Evolutionary conservation across 352 stramenopile species (phyloP), one percentile per base, ranked within the genome.

Genomic region (Globisporangium paddicum): DNA sequence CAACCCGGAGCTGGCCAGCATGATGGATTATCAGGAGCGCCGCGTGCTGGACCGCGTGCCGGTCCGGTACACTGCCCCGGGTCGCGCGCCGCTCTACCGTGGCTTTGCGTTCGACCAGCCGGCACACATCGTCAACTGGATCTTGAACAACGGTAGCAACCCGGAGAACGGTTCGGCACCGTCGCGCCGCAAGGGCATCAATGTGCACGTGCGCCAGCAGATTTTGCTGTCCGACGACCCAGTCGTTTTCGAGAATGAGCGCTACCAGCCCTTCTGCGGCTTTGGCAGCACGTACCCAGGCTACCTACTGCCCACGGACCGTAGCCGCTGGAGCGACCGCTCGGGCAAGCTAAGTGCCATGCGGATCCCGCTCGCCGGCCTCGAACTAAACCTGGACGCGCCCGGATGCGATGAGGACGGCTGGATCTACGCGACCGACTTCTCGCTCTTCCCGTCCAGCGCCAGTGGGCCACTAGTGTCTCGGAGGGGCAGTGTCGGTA

Each of bases 351-450:
- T 87, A 45, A 89, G 68, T 30, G 82, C 85, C 2, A 82, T 90
- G 67, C 68, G 68, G 18, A 89, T 95, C 53, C 80, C 80, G 30
- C 57, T 89, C 14, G 77, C 77, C 1, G 83, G 81, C 1, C 60
- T 93, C 0, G 77, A 91, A 51, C 61, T 93, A 5, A 79, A 93
- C 62, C 38, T 87, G 54, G 55, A 81, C 35, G 79, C 60, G 0
- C 71, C 79, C 2, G 77, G 75, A 0, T 89, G 79, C 37, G 86
- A 95, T 52, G 73, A 79, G 4, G 79, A 95, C 41, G 86, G 86
- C 16, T 95, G 86, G 86, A 75, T 93, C 18, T 95, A 93, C 60
- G 83, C 86, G 53, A 84, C 83, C 19, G 86, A 95, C 52, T 95
- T 95, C 65, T 82, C 80, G 49, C 76, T 87, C 58, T 93, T 93